A percentile compares a stretch with the other conserved stretches of the same genome.
These are phyloP conservation scores for Arxiozyma bovina DNA, from an alignment of 1,139 yeast genomes.

Conservation along the genomic window DNA sequence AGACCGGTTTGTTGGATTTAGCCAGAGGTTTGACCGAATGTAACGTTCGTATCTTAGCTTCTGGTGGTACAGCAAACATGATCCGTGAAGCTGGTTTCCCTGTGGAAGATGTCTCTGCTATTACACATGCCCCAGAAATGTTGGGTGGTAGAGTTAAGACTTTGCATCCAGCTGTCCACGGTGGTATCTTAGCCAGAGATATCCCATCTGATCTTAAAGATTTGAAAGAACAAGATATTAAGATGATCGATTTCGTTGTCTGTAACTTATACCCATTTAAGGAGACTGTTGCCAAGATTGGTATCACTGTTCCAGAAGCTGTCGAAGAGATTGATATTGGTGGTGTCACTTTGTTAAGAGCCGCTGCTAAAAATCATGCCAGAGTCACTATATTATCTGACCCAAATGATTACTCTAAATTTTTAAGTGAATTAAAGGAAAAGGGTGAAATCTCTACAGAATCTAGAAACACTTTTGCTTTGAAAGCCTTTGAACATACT, in stretches of 20 bases:
- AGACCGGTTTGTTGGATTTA: conserved; percentile 88
- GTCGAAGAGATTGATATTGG: conserved; percentile 98
- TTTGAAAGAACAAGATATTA: conserved; percentile 76
- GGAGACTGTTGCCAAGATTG: conserved; percentile 90
- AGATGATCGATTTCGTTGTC: conserved; percentile 91
- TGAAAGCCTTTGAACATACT: conserved; percentile 96
- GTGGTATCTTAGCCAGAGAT: conserved; percentile 94
- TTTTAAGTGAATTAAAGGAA: conserved; percentile 62
- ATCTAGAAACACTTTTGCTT: conserved; percentile 73
- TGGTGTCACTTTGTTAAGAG: conserved; percentile 93
- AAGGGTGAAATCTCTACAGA: conserved; percentile 51
- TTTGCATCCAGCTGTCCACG: conserved; percentile 96
- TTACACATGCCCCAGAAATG: conserved; percentile 98
- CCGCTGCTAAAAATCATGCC: conserved; percentile 96
- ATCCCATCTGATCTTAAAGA: conserved; percentile 83
- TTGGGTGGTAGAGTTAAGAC: conserved; percentile 97
- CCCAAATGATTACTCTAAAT: conserved; percentile 83
- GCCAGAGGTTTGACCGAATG: conserved; percentile 88
- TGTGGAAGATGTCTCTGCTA: conserved; percentile 87
- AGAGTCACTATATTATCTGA: conserved; percentile 92
- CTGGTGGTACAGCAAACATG: conserved; percentile 94
- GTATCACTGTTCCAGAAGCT: conserved; percentile 93
- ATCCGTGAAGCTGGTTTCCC: conserved; percentile 97
- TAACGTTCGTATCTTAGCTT: conserved; percentile 84
- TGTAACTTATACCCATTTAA: conserved; percentile 97